Evolutionary conservation across 768 basidiomycete genomes (phyloP), one percentile per base, ranked within the genome.

Genomic region (Termitomyces sp.): DNA sequence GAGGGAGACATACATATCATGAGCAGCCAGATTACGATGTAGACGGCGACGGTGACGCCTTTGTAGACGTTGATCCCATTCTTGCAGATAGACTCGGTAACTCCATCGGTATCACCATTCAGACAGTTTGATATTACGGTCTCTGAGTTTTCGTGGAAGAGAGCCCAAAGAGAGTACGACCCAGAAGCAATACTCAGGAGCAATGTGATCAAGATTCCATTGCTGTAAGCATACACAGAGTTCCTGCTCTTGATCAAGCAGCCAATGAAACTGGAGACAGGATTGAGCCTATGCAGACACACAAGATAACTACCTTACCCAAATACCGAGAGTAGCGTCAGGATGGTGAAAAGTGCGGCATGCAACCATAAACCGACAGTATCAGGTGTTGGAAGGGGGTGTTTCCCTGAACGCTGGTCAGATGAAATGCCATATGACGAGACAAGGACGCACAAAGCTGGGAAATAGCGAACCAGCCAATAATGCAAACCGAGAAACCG

Each of bases 21-120:
- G 59, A 86, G 63, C 53, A 84, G 67, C 84, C 85, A 86, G 58
- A 79, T 76, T 20, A 85, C 31, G 45, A 81, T 71, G 65, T 82
- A 83, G 56, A 81, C 60, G 29, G 72, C 77, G 45, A 85, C 72
- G 55, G 77, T 67, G 14, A 82, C 57, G 48, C 74, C 76, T 61
- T 82, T 81, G 66, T 76, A 69, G 46, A 81, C 63, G 17, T 74
- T 74, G 62, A 81, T 72, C 14, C 76, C 77, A 9, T 69, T 75
- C 56, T 74, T 71, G 69, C 84, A 86, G 3, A 76, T 66, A 20
- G 78, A 73, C 51, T 66, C 64, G n/a, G 73, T 72, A 40, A 69
- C 53, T 3, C 67, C 62, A 61, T 73, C 69, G 34, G 55, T 62
- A 4, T 71, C 67, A 9, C 71, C 71, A 34, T 74, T 73, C 46